Base-by-base conservation (phyloP, 2,329 filamentous ascomycete genomes). In the Sarocladium kiliense region DNA sequence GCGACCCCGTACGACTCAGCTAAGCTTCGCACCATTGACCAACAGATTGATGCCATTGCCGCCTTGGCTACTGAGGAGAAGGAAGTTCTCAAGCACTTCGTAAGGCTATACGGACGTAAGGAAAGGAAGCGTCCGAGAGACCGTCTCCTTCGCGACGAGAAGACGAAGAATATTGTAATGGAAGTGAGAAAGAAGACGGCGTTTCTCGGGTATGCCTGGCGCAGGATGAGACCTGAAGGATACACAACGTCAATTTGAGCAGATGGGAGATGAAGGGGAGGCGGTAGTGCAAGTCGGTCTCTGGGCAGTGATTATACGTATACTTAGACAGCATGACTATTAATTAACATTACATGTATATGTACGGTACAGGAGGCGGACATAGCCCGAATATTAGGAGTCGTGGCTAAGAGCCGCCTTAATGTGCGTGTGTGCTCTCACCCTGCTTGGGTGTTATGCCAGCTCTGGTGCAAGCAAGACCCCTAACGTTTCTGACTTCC, bases 141-240 rank as follows among this genome's bases (percentile, higher is more conserved):
- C 69, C 87, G 88, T 63, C 72, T 97, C 56, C 74, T 97, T 26
- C 79, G 93, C 42, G 93, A 97, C 68, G 79, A 78, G 25, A 71
- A 75, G 9, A 80, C 87, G 6, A 86, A 84, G 39, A 78, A 77
- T 39, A 75, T 78, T 16, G 91, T 88, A n/a, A 74, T 97, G 69
- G 85, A 89, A 61, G 79, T 94, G 60, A 82, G 94, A 57, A 96
- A 93, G 71, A 81, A 80, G 66, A 88, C 82, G 25, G 91, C 91
- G 0, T 97, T 97, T 69, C 71, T 95, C 58, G 93, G 93, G 1
- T 99, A 99, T 67, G 90, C 88, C 2, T 97, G 94, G 77, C 81
- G 85, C 12, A 76, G 85, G 57, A 70, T 70, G 65, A 64, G 68
- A 36, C 68, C 69, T 1, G 63, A 63, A 10, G 65, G 67, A 2